These are phyloP conservation scores for Trichoderma cornu-damae DNA, from an alignment of 2,329 filamentous ascomycete species.

Conservation along the genomic window DNA sequence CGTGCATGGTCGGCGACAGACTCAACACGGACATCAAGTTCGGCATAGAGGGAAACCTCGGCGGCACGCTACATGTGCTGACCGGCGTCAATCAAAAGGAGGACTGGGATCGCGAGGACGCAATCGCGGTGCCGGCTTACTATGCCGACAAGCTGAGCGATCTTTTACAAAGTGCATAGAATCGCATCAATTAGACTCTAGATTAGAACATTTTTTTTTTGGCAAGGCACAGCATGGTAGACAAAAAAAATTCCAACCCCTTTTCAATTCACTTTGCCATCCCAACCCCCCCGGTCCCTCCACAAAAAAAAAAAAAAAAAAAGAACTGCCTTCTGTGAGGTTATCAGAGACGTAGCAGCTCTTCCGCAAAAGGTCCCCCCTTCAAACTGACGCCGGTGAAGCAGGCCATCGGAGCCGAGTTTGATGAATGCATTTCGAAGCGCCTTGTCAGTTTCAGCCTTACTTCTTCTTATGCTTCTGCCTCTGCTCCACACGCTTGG, in stretches of 20 bases:
- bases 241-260: not conserved
- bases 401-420: not conserved
- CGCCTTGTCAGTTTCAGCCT: slow-evolving; percentile 29
- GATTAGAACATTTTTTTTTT: slow-evolving; percentile 12
- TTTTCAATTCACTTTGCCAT: not conserved
- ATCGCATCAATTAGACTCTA: slow-evolving; percentile 17
- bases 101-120: slow-evolving; percentile 68
- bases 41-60: slow-evolving; percentile 82
- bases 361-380: not conserved
- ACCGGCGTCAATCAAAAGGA: slow-evolving; percentile 85
- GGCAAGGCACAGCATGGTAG: slow-evolving; percentile 9
- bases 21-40: slow-evolving; percentile 96
- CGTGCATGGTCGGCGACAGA: slow-evolving; percentile 95
- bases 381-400: not conserved
- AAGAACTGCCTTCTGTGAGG: not conserved
- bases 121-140: slow-evolving; percentile 66
- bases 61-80: slow-evolving; percentile 84
- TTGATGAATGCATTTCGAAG: slow-evolving; percentile 10
- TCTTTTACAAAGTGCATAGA: slow-evolving; percentile 41
- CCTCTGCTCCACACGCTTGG: slow-evolving; percentile 40
- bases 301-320: no score
- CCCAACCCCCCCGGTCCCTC: no score
- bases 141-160: slow-evolving; percentile 85
- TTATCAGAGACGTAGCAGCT: not conserved
- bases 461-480: slow-evolving; percentile 34